phyloP scores from a whole-genome alignment of 345 rosid genomes.

The Cardamine resedifolia region DNA sequence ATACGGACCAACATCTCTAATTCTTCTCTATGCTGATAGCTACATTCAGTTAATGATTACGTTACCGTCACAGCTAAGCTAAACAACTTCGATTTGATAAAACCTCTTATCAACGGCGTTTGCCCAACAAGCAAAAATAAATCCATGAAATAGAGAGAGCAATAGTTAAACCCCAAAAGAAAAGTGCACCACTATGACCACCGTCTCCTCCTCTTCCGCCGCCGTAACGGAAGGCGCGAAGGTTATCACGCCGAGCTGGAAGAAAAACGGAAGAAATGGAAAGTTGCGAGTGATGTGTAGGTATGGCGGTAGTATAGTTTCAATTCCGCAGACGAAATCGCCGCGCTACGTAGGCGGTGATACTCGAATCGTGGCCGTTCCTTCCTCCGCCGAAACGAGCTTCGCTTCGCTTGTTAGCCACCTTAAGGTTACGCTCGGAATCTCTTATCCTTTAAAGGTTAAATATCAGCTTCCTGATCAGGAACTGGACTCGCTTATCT shows the following conservation, averaged over 20 bases:
- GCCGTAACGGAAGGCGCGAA: constrained; percentile 27
- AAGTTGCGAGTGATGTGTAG: constrained; percentile 84
- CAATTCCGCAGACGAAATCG: constrained; percentile 55
- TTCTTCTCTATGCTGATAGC: no score
- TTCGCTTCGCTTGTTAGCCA: constrained; percentile 41
- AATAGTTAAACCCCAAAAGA: constrained; percentile 1
- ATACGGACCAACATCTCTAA: no score
- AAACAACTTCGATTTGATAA: constrained; percentile 10
- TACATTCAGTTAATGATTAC: constrained; percentile 27
- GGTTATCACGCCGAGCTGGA: not conserved
- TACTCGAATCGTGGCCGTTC: constrained; percentile 52
- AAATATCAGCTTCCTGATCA: constrained; percentile 69
- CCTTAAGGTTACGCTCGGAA: constrained; percentile 42
- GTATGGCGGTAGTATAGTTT: constrained; percentile 66
- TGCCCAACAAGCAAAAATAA: not conserved
- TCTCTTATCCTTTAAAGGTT: constrained; percentile 43
- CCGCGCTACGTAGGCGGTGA: constrained; percentile 60
- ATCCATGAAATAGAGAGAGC: not conserved
- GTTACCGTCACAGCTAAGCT: constrained; percentile 30
- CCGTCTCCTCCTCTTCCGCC: constrained; percentile 27
- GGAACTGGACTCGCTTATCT: constrained; percentile 61
- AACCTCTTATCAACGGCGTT: constrained; percentile 33
- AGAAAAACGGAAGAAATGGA: not conserved
- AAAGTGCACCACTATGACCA: constrained; percentile 33
- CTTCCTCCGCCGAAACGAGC: constrained; percentile 20